phyloP scores from a whole-genome alignment of 73 alveolate species.

The Stentor roeselii region DNA sequence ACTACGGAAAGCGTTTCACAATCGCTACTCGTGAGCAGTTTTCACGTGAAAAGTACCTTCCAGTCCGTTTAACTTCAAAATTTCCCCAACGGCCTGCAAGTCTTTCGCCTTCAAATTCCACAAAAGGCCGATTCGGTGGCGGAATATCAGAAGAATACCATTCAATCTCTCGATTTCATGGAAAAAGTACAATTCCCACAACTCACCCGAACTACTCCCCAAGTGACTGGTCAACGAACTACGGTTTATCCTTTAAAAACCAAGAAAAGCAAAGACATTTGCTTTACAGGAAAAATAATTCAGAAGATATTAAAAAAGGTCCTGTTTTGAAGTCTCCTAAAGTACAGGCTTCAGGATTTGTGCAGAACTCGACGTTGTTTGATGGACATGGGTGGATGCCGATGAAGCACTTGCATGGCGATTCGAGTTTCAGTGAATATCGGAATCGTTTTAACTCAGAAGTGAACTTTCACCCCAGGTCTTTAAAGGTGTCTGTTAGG shows the following conservation, averaged over 20 bases:
- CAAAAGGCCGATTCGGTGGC: conserved; percentile 24
- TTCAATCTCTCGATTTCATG: conserved; percentile 16
- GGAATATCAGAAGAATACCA: conserved; percentile 28
- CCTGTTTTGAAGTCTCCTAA: not conserved
- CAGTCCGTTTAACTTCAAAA: not conserved
- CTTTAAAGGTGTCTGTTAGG: conserved; percentile 5
- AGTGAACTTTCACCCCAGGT: not conserved
- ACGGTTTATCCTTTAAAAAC: not conserved
- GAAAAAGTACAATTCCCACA: conserved; percentile 6
- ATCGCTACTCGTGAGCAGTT: not conserved
- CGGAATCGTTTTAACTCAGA: conserved; percentile 9
- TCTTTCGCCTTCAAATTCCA: not conserved
- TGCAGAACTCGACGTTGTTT: not conserved
- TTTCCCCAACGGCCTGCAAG: conserved; percentile 6
- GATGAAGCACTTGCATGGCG: conserved; percentile 37
- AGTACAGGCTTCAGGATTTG: conserved; percentile 25
- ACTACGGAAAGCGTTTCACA: conserved; percentile 18
- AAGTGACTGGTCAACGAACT: not conserved
- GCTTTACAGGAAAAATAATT: not conserved
- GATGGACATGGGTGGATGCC: conserved; percentile 52
- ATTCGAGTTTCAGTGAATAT: conserved; percentile 1
- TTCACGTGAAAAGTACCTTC: not conserved
- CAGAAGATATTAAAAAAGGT: not conserved
- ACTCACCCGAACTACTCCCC: conserved; percentile 15
- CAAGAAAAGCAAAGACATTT: conserved; percentile 15